Base-by-base conservation (phyloP, 352 stramenopile genomes). In the Bremia lactucae region DNA sequence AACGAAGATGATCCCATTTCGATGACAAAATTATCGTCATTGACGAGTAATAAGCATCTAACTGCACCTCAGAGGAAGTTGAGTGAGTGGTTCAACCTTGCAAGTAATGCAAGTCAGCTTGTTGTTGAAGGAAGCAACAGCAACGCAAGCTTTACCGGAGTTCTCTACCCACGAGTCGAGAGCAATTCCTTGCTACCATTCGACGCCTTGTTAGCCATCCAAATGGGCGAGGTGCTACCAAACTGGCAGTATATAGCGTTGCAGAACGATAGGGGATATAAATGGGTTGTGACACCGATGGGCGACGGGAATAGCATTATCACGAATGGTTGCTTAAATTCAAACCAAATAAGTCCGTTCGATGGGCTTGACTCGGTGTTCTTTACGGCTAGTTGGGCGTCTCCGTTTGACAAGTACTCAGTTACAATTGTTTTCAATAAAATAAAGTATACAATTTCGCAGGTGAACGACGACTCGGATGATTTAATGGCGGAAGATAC, bases 241-340 rank as follows among this genome's bases (percentile, higher is more conserved):
- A 54, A 19, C 4, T 46, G 44, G 34, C 31, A 64, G 26, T 45
- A 41, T 43, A 24, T 68, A 6, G 53, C 24, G 3, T 14, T 61
- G 23, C 29, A 26, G 19, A 44, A 59, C n/a, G 53, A 46, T 23
- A 55, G 35, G 31, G 53, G 53, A 13, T 68, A 52, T 35, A 38
- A 63, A 26, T 68, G 58, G 58, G 37, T 25, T 13, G 31, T 29
- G 39, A 55, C 39, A 26, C 44, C 31, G 11, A 34, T 55, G 16
- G 37, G 37, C 8, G 29, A 42, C 31, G 55, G 34, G 28, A 47
- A 65, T 23, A 55, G 1, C 16, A 34, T 62, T 31, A 10, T 18
- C 25, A 55, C 47, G 6, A 38, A 21, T 26, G 39, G 38, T n/a
- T 65, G 56, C 19, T 44, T 65, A 34, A 31, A 18, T 37, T 2